Percentiles rank a stretch among this genome's conserved stretches.
These are phyloP conservation scores for Claviceps africana DNA, from an alignment of 2,329 filamentous ascomycete genomes.

Conservation along the genomic window DNA sequence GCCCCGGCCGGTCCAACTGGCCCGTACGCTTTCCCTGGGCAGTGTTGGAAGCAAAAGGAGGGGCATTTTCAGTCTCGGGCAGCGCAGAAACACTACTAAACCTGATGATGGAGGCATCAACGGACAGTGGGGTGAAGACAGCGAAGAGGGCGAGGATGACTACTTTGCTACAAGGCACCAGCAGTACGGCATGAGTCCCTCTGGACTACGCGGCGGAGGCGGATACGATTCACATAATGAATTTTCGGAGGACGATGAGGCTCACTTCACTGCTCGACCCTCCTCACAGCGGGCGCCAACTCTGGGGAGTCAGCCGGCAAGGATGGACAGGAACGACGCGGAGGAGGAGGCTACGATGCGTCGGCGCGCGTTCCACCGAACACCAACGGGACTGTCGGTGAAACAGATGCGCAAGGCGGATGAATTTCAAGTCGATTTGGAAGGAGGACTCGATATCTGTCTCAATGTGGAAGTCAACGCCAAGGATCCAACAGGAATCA, in stretches of 20 bases:
- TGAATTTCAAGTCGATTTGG: conserved; percentile 53
- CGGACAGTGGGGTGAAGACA: conserved; percentile 35
- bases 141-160: conserved; percentile 28
- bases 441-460: conserved; percentile 73
- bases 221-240: conserved; percentile 25
- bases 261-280: conserved; percentile 36
- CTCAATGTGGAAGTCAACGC: conserved; percentile 82
- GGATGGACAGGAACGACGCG: conserved; percentile 11
- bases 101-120: conserved; percentile 41
- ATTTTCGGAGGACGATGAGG: conserved; percentile 41
- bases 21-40: conserved; percentile 48
- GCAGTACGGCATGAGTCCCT: conserved; percentile 12
- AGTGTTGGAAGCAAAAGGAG: conserved; percentile 34
- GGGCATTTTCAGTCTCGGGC: conserved; percentile 28
- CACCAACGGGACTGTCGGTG: conserved; percentile 52
- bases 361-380: conserved; percentile 44
- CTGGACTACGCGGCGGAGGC: conserved; percentile 27
- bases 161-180: conserved; percentile 12
- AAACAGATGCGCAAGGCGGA: conserved; percentile 45
- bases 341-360: conserved; percentile 10
- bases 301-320: conserved; percentile 13
- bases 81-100: conserved; percentile 24
- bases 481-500: conserved; percentile 75
- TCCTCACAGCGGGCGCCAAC: conserved; percentile 19
- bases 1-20: conserved; percentile 27